Evolutionary conservation across 495 filamentous ascomycete species (phyloP).

Genomic region (Annulohypoxylon bovei): DNA sequence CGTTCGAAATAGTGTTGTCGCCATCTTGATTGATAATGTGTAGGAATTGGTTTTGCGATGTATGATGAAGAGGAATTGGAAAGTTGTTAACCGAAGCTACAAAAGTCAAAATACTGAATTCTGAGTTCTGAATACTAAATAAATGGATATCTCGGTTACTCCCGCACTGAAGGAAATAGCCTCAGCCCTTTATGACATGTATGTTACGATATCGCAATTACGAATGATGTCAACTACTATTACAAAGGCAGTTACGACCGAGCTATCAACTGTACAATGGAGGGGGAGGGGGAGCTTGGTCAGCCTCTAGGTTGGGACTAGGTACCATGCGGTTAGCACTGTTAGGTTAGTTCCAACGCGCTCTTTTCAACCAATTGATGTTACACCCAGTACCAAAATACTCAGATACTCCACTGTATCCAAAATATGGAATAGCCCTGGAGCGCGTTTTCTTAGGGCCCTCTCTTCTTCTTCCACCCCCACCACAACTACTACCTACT

Average conservation of each 20-base stretch:
- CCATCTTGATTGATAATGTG: constrained; percentile 52
- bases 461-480: neutral
- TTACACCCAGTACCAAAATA: no score
- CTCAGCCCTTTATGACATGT: constrained; percentile 1
- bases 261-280: no score
- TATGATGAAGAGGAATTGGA: neutral
- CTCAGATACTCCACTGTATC: no score
- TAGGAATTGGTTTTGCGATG: neutral
- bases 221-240: constrained; percentile 42
- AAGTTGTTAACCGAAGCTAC: neutral
- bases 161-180: constrained; percentile 4
- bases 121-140: neutral
- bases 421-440: no score
- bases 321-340: no score
- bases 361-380: no score
- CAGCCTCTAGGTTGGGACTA: no score
- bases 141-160: constrained; percentile 12
- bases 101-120: neutral
- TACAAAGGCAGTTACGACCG: neutral
- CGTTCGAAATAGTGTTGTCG: constrained; percentile 63
- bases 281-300: no score
- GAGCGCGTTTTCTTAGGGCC: neutral
- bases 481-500: neutral
- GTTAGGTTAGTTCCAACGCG: no score
- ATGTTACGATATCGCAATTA: constrained; percentile 9